These are phyloP conservation scores for Physaria fendleri DNA, from an alignment of 345 rosid genomes.

Conservation along the genomic window DNA sequence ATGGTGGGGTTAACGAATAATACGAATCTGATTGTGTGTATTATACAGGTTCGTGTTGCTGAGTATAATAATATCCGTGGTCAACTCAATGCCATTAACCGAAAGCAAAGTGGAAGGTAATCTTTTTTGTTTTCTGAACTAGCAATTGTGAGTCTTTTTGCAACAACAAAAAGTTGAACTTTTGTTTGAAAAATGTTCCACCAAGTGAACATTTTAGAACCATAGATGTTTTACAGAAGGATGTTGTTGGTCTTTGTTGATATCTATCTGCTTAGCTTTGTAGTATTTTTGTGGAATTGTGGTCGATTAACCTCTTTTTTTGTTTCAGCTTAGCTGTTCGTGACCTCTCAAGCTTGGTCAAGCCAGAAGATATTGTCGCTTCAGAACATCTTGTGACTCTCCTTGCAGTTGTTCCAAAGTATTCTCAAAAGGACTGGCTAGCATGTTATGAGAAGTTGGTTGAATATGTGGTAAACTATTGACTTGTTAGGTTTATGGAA, in stretches of 20 bases:
- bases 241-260: not conserved
- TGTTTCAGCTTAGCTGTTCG: conserved; percentile 94
- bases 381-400: conserved; percentile 90
- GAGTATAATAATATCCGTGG: conserved; percentile 91
- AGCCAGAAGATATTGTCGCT: conserved; percentile 72
- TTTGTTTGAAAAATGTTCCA: not conserved
- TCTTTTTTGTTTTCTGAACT: not conserved
- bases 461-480: conserved; percentile 68
- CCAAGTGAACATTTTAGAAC: no score
- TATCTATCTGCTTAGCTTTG: not conserved
- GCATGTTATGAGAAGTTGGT: conserved; percentile 89
- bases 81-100: conserved; percentile 89
- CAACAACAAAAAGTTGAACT: no score
- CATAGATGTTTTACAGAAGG: no score
- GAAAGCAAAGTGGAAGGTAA: conserved; percentile 98
- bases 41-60: conserved; percentile 83
- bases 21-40: conserved; percentile 8
- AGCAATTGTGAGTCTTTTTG: no score
- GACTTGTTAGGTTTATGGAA: not conserved
- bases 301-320: conserved; percentile 12
- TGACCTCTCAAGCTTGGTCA: conserved; percentile 89
- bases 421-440: conserved; percentile 98
- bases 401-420: conserved; percentile 80
- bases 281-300: not conserved
- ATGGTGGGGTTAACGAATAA: not conserved